Conservation (phyloP, 352 stramenopile species). For the Saprolegnia parasitica region DNA sequence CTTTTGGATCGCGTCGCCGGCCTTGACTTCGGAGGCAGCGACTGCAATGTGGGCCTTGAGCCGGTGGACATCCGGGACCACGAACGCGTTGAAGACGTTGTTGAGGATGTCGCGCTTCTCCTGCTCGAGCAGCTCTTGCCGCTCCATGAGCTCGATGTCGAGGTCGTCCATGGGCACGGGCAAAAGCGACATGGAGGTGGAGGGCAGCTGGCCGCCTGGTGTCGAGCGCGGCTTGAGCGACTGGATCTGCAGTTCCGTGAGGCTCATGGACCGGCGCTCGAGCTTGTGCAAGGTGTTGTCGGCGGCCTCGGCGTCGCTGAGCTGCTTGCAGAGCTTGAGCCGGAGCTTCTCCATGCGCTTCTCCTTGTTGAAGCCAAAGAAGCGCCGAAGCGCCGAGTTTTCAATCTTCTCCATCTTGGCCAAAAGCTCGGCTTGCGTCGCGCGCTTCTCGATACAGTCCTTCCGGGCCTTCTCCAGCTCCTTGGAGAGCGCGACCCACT, state of each 20-base stretch:
- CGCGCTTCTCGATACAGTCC: conserved; percentile 26
- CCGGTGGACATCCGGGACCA: conserved; percentile 46
- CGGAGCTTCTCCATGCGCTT: conserved; percentile 26
- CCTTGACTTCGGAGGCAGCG: conserved; percentile 62
- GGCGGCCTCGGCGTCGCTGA: conserved; percentile 22
- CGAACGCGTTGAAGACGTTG: conserved; percentile 28
- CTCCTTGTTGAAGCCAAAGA: conserved; percentile 29
- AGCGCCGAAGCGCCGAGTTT: conserved; percentile 25
- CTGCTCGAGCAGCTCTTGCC: conserved; percentile 25
- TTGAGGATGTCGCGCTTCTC: conserved; percentile 30
- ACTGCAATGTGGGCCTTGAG: conserved; percentile 72
- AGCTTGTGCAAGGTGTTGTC: conserved; percentile 21
- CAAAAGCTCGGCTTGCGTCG: conserved; percentile 19
- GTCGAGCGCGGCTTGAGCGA: conserved; percentile 7
- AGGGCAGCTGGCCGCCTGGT: not conserved
- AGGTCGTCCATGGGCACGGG: conserved; percentile 6
- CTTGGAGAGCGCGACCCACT: conserved; percentile 25
- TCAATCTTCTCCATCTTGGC: conserved; percentile 29
- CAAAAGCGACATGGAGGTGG: not conserved
- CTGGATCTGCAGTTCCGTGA: conserved; percentile 15
- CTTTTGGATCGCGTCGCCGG: conserved; percentile 61
- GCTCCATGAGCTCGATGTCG: conserved; percentile 21
- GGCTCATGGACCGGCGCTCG: conserved; percentile 24
- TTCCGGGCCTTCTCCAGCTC: conserved; percentile 27
- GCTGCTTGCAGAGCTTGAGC: conserved; percentile 26